Evolutionary conservation across 345 rosid genomes (phyloP), one percentile per base, ranked within the genome.

Genomic region (Microthlaspi erraticum): DNA sequence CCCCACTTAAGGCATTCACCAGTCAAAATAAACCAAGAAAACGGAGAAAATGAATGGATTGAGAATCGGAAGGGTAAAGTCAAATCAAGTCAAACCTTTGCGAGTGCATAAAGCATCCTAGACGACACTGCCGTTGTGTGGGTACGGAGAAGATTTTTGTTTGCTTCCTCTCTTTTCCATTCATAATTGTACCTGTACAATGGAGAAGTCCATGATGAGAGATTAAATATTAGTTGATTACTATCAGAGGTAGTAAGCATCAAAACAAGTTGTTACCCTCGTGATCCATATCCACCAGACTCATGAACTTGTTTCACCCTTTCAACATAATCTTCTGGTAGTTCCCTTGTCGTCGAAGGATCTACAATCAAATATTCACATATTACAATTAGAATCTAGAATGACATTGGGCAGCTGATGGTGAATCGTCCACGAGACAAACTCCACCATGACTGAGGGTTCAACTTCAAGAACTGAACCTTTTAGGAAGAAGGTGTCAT

Each of bases 91-190:
- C 73, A 64, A 19, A 93, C 98, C 94, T 91, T 80, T 63, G 97
- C 97, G 42, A 93, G 81, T 23, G 79, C 83, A 82, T 93, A 85
- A 60, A 93, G 97, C 97, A 93, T 86, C 74, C 89, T 81, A 26
- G 97, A 84, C 54, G 98, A 93, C 61, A 87, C 96, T 11, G 97
- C 97, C 1, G 97, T 93, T 31, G 97, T 93, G 77, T 93, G 98
- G 68, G 98, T 93, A 54, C 97, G 88, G 63, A 93, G 79, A 60
- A 93, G 87, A 66, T 93, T 93, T 77, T 93, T 93, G 80, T 93
- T 78, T 75, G 98, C 98, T 77, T 93, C 97, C 43, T 91, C 97
- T 84, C 93, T 86, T 83, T 89, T 91, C 98, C 97, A 93, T 2
- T 93, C 94, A 79, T 87, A 93, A 26, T 77, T 80, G 79, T 93